Evolutionary conservation across 2,329 filamentous ascomycete species (phyloP).

Genomic region (Colletotrichum tamarilloi): DNA sequence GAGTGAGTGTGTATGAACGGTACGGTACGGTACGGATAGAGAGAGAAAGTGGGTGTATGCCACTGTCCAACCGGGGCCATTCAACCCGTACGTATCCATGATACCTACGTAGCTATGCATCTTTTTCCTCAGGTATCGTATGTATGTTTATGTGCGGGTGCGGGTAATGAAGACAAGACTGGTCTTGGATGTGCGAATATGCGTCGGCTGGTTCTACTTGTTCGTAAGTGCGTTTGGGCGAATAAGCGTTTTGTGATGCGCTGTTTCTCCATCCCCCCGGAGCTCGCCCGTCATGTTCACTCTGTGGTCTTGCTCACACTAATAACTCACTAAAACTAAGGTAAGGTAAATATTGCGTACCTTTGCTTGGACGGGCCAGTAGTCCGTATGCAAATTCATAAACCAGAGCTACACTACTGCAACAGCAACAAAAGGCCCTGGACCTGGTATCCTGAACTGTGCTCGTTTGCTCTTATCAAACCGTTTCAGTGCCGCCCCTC

Average conservation of each 20-base stretch:
- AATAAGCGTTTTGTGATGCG: neutral
- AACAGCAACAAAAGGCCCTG: conserved; percentile 9
- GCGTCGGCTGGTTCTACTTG: neutral
- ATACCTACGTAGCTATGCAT: conserved; percentile 8
- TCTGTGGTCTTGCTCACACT: neutral
- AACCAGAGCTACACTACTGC: conserved; percentile 19
- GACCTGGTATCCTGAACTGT: conserved; percentile 22
- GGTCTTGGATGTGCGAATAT: neutral
- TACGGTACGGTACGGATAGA: neutral
- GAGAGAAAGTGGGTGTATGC: neutral
- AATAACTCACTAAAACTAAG: neutral
- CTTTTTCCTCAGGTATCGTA: neutral
- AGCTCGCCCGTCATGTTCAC: neutral
- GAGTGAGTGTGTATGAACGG: neutral
- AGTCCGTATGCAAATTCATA: conserved; percentile 28
- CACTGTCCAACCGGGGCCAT: conserved; percentile 18
- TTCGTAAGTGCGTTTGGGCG: neutral
- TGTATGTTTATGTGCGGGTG: neutral
- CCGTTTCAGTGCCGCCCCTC: conserved; percentile 32
- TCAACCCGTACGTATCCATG: conserved; percentile 19
- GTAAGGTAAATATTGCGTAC: neutral
- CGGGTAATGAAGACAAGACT: neutral
- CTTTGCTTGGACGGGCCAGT: neutral
- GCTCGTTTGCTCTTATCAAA: conserved; percentile 35
- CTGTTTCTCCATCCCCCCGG: conserved; percentile 1